A percentile compares a stretch with the other conserved stretches of the same genome.
Evolutionary conservation across 768 basidiomycete species (phyloP).

Genomic region (Saitozyma podzolica): DNA sequence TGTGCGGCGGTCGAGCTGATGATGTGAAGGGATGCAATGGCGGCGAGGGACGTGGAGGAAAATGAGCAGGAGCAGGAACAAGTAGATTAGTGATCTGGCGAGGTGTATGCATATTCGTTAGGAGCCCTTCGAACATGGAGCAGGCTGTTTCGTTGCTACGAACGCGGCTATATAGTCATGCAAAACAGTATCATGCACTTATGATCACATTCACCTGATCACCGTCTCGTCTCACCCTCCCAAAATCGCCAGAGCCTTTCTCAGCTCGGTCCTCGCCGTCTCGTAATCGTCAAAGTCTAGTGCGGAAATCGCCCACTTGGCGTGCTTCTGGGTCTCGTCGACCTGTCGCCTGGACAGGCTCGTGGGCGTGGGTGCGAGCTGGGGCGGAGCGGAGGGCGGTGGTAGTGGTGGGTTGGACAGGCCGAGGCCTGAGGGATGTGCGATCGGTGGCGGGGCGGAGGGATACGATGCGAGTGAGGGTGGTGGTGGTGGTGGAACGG

Average conservation of each 20-base stretch:
- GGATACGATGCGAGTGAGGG: constrained; percentile 32
- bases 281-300: constrained; percentile 91
- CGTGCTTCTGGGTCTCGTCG: constrained; percentile 82
- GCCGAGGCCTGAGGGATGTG: constrained; percentile 31
- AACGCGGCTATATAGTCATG: neutral
- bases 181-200: neutral
- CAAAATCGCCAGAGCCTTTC: constrained; percentile 63
- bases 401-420: constrained; percentile 31
- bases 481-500: constrained; percentile 35
- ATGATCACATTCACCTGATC: neutral
- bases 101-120: no score
- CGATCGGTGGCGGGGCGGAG: constrained; percentile 26
- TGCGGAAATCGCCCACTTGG: constrained; percentile 88
- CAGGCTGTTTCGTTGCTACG: no score
- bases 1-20: no score
- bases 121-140: no score
- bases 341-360: constrained; percentile 56
- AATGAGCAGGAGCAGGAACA: neutral
- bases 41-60: neutral
- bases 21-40: no score
- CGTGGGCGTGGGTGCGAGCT: constrained; percentile 19
- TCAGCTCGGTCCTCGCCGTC: constrained; percentile 79
- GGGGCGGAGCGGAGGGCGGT: constrained; percentile 11
- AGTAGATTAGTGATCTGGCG: neutral
- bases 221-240: constrained; percentile 27